Percentiles rank a stretch among this genome's conserved stretches.
phyloP scores from a whole-genome alignment of 139 green algal species.

The Tetradesmus lagerheimii region DNA sequence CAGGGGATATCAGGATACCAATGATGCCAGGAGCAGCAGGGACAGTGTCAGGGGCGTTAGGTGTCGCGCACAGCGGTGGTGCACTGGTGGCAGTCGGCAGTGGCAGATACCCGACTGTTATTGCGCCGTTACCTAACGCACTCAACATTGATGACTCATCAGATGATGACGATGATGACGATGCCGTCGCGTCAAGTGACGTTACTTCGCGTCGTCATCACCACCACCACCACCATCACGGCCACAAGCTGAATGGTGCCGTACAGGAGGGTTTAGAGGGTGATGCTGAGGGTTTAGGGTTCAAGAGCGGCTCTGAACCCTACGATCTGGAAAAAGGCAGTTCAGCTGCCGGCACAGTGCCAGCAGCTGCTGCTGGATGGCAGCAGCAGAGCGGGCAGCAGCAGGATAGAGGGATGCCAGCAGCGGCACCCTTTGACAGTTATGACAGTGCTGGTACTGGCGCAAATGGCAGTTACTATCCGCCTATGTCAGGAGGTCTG shows the following conservation, averaged over 20 bases:
- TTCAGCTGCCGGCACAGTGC: neutral
- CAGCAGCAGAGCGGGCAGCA: no score
- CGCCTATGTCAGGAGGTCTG: neutral
- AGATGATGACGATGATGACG: neutral
- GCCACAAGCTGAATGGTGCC: neutral
- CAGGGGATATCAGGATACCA: neutral
- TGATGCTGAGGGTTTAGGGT: neutral
- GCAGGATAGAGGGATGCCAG: no score
- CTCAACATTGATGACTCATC: neutral
- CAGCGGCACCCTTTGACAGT: no score
- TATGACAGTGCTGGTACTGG: no score
- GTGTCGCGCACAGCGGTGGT: neutral
- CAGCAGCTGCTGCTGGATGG: neutral
- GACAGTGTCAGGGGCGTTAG: neutral
- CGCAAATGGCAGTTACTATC: neutral
- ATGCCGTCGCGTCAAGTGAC: no score
- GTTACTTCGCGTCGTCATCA: no score
- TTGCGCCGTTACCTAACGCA: neutral
- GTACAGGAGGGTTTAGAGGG: neutral
- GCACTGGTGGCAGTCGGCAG: neutral
- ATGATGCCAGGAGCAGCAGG: neutral
- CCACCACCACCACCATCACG: neutral
- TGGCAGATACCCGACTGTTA: neutral
- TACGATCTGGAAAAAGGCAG: neutral
- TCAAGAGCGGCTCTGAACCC: neutral